These are phyloP conservation scores for Lavandula angustifolia DNA, from an alignment of 257 asterid genomes.

Conservation along the genomic window DNA sequence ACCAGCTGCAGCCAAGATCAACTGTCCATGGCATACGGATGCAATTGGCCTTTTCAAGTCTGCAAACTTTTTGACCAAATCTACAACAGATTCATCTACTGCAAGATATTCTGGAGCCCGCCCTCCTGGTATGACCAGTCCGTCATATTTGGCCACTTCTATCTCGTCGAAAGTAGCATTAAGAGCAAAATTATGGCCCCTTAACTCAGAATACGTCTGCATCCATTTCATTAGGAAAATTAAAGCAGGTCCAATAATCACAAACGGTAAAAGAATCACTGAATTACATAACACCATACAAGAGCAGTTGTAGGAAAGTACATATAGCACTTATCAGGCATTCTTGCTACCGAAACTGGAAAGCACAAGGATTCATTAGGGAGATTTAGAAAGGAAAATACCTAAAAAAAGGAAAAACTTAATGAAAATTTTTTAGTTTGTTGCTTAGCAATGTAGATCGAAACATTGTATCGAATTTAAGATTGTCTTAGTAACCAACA, in stretches of 20 bases:
- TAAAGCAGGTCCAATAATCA: conserved; percentile 17
- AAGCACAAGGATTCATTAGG: background rate
- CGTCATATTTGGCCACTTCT: conserved; percentile 70
- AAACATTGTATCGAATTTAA: conserved; percentile 13
- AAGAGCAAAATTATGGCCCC: conserved; percentile 85
- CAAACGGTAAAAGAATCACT: background rate
- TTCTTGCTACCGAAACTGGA: background rate
- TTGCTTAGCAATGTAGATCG: background rate
- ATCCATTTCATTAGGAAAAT: conserved; percentile 29
- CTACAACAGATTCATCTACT: conserved; percentile 57
- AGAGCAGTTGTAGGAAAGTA: conserved; percentile 13
- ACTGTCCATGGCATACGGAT: conserved; percentile 84
- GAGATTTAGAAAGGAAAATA: background rate
- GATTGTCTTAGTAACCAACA: background rate
- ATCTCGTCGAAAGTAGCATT: conserved; percentile 82
- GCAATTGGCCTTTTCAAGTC: conserved; percentile 64
- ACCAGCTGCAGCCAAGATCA: conserved; percentile 88
- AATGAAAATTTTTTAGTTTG: background rate
- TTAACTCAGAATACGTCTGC: conserved; percentile 87
- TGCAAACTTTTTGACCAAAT: conserved; percentile 60
- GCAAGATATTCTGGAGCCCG: conserved; percentile 99
- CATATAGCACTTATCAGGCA: background rate
- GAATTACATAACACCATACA: background rate
- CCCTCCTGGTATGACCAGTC: conserved; percentile 87
- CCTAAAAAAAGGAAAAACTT: background rate